Evolutionary conservation across 148 eudicot species (phyloP), one percentile per base, ranked within the genome.

Genomic region (Talinum fruticosum): DNA sequence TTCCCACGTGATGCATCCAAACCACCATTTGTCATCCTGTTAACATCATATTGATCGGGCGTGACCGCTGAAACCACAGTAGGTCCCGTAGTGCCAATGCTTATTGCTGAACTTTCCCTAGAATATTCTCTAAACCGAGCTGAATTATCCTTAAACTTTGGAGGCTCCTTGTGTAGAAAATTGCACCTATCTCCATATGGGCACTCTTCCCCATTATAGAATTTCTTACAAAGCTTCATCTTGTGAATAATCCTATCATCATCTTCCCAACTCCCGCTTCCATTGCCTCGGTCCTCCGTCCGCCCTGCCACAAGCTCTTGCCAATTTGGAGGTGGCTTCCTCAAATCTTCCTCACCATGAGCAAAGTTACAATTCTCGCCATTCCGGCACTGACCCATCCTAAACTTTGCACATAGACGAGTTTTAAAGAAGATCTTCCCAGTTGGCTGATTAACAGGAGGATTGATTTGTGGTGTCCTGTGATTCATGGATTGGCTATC

Each of bases 281-380:
- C 83, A 78, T 76, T 81, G 33, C 87, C 90, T 49, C 82, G 79
- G 78, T 89, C 96, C 53, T 87, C 93, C 0, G 77, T 19, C 14
- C 86, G 74, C 0, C 80, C 86, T 0, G 86, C 69, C 2, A 91
- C 89, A 30, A 90, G 82, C 38, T 96, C 97, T 77, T 96, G 96
- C 99, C 99, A 96, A 72, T 96, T 93, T 0, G 94, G 97, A 30
- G 97, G 99, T 0, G 97, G 99, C 51, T 93, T 87, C 32, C 97
- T 80, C 71, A 91, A 57, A 37, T 96, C 99, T 3, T 88, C 92
- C n/a, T 73, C 76, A 10, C 99, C 99, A 71, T 96, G 99, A 36
- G 99, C 99, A 81, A 93, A 96, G 70, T 88, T 87, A 78, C 99
- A 96, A 72, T 79, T 79, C 66, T 90, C 94, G 14, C 97, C 99